Conservation (phyloP, 345 rosid species). For the Salix koriyanagi region DNA sequence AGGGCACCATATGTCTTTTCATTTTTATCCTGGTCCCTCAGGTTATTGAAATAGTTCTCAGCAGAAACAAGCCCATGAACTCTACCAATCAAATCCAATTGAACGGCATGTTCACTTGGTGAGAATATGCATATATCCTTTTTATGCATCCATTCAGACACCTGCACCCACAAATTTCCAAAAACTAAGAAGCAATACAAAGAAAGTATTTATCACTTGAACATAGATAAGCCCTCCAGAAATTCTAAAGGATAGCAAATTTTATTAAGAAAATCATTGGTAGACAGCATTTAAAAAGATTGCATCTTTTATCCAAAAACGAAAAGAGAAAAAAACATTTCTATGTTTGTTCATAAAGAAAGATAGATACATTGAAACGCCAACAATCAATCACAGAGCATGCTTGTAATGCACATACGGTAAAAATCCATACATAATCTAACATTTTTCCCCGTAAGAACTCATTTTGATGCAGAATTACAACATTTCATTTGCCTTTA, state of each 20-base stretch:
- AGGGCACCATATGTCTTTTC: constrained; percentile 84
- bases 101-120: constrained; percentile 73
- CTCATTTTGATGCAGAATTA: not conserved
- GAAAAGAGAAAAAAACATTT: no score
- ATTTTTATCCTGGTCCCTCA: constrained; percentile 63
- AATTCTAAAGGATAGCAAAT: not conserved
- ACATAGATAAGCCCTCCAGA: no score
- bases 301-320: not conserved
- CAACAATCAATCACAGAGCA: not conserved
- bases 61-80: constrained; percentile 64
- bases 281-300: not conserved
- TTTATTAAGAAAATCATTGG: no score
- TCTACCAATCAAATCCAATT: constrained; percentile 69
- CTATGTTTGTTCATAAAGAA: not conserved
- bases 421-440: not conserved
- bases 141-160: constrained; percentile 73
- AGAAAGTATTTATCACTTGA: not conserved
- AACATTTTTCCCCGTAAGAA: not conserved
- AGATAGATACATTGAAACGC: not conserved
- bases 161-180: constrained; percentile 38
- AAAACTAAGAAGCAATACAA: not conserved
- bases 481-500: not conserved
- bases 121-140: constrained; percentile 56
- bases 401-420: not conserved
- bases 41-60: constrained; percentile 55